A percentile compares a stretch with the other conserved stretches of the same genome.
Conservation (phyloP, 1,284 basidiomycete genomes). For the Agaricales sp. region DNA sequence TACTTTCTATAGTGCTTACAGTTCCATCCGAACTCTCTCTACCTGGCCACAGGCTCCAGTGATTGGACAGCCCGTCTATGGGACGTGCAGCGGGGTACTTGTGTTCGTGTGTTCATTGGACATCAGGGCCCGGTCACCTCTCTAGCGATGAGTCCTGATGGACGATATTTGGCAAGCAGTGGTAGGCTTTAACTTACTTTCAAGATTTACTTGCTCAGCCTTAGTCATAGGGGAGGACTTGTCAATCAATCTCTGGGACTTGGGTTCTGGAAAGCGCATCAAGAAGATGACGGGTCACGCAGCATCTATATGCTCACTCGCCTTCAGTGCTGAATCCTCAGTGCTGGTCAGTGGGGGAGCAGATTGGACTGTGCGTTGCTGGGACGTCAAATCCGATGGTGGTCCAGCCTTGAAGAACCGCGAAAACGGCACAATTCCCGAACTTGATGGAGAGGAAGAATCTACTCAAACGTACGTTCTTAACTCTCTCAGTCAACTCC, state of each 20-base stretch:
- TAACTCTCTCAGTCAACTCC: conserved; percentile 2
- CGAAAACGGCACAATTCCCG: conserved; percentile 36
- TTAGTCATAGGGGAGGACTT: conserved; percentile 69
- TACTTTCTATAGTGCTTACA: conserved; percentile 76
- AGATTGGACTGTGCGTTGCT: conserved; percentile 93
- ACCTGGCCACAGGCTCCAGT: conserved; percentile 93
- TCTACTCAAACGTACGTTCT: conserved; percentile 50
- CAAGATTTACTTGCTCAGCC: conserved; percentile 5
- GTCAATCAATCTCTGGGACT: conserved; percentile 93
- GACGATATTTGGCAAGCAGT: conserved; percentile 86
- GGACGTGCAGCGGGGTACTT: conserved; percentile 96
- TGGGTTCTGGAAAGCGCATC: conserved; percentile 85
- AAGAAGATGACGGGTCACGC: conserved; percentile 98
- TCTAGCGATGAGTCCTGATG: conserved; percentile 88
- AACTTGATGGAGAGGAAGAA: conserved; percentile 37
- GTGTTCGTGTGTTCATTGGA: conserved; percentile 92
- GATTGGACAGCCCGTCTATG: conserved; percentile 94
- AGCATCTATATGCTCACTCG: conserved; percentile 80
- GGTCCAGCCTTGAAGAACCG: conserved; percentile 44
- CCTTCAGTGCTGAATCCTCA: conserved; percentile 87
- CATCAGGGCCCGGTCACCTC: conserved; percentile 89
- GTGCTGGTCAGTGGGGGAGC: conserved; percentile 84
- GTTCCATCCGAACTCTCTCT: conserved; percentile 97
- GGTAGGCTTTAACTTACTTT: conserved; percentile 28
- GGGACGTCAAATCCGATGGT: conserved; percentile 87